Evolutionary conservation across 2,329 filamentous ascomycete genomes (phyloP), one percentile per base, ranked within the genome.

Genomic region (Plectosphaerella sp.): DNA sequence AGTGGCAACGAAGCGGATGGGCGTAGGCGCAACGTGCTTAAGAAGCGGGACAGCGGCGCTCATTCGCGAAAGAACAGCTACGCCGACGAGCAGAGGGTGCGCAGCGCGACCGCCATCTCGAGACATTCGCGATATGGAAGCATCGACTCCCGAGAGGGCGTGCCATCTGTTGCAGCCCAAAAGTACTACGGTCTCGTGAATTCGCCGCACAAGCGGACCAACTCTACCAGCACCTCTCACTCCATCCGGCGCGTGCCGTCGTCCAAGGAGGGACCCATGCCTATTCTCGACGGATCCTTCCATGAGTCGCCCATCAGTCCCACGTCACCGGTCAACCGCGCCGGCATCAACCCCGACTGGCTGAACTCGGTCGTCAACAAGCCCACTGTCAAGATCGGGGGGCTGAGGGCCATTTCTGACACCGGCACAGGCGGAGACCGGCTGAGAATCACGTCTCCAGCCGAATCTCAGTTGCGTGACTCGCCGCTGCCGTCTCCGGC

Each of bases 331-430:
- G 65, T 67, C 35, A 67, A 70, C 20, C 65, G 70, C 37, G 72
- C 75, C 48, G 71, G 69, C n/a, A 65, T 75, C 61, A 68, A 81
- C 64, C 66, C 73, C 37, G 78, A 85, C 62, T 82, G 83, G 83
- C 62, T 86, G 58, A 68, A 80, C 11, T 64, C 69, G 14, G 65
- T 74, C 45, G 68, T 75, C 33, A 79, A 72, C 59, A 82, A 80
- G 58, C 75, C 77, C 51, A 70, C 73, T 22, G 68, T 72, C 57
- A 75, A 77, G 56, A 65, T 71, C 28, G 78, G 78, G 45, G 89
- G 91, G n/a, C 77, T 96, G 52, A 80, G 93, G 57, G 87, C 91
- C 14, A 90, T 92, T 50, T 97, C 93, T 4, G 93, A 97, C 64
- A 82, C 79, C n/a, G 74, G 84, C 12, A 75, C 77, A 8, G 75